Conservation (phyloP, 495 filamentous ascomycete genomes). For the Penicillium egyptiacum region DNA sequence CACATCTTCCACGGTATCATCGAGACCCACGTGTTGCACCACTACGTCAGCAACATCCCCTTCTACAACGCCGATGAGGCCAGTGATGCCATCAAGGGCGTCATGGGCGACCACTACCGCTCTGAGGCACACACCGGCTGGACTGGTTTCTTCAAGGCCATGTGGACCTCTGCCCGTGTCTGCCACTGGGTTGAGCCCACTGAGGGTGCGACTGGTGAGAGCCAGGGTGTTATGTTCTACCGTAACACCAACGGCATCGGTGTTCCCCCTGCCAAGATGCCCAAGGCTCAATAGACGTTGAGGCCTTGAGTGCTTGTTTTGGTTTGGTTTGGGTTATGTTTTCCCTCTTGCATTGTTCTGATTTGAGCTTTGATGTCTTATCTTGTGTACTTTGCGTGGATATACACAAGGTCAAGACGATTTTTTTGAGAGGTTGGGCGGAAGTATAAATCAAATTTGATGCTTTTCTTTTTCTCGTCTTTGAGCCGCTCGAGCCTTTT, state of each 20-base stretch:
- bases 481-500: neutral
- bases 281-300: constrained; percentile 28
- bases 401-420: constrained; percentile 1
- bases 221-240: constrained; percentile 56
- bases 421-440: neutral
- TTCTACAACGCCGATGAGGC: constrained; percentile 64
- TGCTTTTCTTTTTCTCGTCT: neutral
- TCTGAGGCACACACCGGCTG: constrained; percentile 51
- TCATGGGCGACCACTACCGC: constrained; percentile 59
- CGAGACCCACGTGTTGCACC: constrained; percentile 61
- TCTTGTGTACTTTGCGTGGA: constrained; percentile 1
- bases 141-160: constrained; percentile 54
- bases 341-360: constrained; percentile 1
- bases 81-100: constrained; percentile 57
- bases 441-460: neutral
- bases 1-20: constrained; percentile 62
- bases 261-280: constrained; percentile 55
- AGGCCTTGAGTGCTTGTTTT: constrained; percentile 3
- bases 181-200: constrained; percentile 64
- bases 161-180: constrained; percentile 52
- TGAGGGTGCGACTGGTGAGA: constrained; percentile 59
- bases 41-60: constrained; percentile 61
- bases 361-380: neutral
- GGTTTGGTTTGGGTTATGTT: neutral
- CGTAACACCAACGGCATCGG: constrained; percentile 73